Conservation (phyloP, 1,284 basidiomycete species). For the Microbotryomycetes sp. region DNA sequence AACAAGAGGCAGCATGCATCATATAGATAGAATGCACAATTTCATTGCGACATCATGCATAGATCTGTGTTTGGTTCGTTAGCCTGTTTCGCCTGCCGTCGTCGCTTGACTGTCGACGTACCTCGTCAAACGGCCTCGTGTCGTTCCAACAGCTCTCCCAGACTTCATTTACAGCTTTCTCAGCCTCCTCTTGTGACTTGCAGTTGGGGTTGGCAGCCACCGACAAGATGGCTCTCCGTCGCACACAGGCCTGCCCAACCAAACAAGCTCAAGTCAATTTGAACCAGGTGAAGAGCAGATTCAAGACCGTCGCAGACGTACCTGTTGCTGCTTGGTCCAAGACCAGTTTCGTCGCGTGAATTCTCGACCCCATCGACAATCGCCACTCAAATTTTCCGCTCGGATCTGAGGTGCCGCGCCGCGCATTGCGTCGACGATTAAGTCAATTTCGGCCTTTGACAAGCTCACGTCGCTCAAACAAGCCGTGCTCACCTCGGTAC, state of each 20-base stretch:
- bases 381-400: slow-evolving; percentile 85
- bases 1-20: slow-evolving; percentile 36
- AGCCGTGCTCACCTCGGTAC: slow-evolving; percentile 77
- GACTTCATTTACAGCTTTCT: slow-evolving; percentile 86
- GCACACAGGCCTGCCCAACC: slow-evolving; percentile 66
- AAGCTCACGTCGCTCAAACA: slow-evolving; percentile 16
- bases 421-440: too few species aligned
- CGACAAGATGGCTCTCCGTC: slow-evolving; percentile 74
- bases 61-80: too few species aligned
- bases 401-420: slow-evolving; percentile 59
- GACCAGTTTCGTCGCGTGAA: slow-evolving; percentile 62
- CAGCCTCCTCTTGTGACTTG: slow-evolving; percentile 65
- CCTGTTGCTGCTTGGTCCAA: slow-evolving; percentile 92
- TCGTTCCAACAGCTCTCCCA: slow-evolving; percentile 95
- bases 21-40: too few species aligned
- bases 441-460: not conserved
- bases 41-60: not conserved
- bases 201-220: slow-evolving; percentile 77
- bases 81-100: too few species aligned
- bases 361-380: slow-evolving; percentile 79
- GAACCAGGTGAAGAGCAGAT: too few species aligned
- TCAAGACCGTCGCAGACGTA: slow-evolving; percentile 40
- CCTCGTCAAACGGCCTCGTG: slow-evolving; percentile 95
- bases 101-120: too few species aligned
- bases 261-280: too few species aligned